phyloP scores from a whole-genome alignment of 495 filamentous ascomycete genomes.

The Chaetomidium leptoderma region DNA sequence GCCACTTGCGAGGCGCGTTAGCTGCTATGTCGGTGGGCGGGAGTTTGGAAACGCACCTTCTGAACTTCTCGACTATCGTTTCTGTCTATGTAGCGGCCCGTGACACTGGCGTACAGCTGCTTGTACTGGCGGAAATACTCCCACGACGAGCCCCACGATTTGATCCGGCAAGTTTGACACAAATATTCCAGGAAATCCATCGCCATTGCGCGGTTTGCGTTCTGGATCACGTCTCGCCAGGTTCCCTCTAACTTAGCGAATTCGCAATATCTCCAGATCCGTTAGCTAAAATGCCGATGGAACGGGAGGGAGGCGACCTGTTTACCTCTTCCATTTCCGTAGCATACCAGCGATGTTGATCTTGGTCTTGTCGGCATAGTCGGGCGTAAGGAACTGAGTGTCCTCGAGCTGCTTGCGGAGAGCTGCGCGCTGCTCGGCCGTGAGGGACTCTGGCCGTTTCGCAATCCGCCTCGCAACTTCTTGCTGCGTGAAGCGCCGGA shows the following conservation, averaged over 20 bases:
- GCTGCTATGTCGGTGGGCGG: conserved; percentile 5
- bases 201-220: conserved; percentile 21
- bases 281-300: conserved; percentile 1
- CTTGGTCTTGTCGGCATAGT: conserved; percentile 10
- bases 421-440: conserved; percentile 9
- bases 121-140: conserved; percentile 30
- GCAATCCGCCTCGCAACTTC: neutral
- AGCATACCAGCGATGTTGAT: too few relatives aligned
- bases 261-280: neutral
- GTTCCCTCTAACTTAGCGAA: conserved; percentile 3
- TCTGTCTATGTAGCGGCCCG: conserved; percentile 25
- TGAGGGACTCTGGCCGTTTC: neutral
- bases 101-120: conserved; percentile 24
- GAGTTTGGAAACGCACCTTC: conserved; percentile 34
- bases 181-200: conserved; percentile 27
- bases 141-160: conserved; percentile 10
- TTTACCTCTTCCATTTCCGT: too few relatives aligned
- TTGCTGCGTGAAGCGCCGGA: conserved; percentile 15
- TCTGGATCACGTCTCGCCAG: conserved; percentile 27
- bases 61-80: conserved; percentile 30
- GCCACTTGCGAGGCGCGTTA: conserved; percentile 20
- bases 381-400: conserved; percentile 12
- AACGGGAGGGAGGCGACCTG: neutral
- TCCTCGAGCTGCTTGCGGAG: conserved; percentile 6
- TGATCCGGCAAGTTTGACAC: conserved; percentile 26